These are phyloP conservation scores for Solanum rostratum DNA, from an alignment of 257 asterid species.

Conservation along the genomic window DNA sequence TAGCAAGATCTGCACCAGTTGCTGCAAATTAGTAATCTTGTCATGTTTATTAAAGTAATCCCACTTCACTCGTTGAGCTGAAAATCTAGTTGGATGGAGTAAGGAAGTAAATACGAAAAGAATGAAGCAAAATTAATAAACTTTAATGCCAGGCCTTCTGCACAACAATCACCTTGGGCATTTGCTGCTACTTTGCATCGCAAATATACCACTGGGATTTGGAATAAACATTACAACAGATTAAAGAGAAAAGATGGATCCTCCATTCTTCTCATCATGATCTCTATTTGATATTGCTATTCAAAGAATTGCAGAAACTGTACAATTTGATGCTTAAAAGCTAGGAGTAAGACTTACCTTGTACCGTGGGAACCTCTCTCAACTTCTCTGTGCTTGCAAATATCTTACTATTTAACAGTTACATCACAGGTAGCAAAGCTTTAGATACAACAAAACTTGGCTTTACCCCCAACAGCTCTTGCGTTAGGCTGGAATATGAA, in stretches of 20 bases:
- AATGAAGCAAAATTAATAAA: background rate
- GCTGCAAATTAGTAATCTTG: slow-evolving; percentile 42
- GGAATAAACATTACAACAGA: background rate
- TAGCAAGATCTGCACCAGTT: slow-evolving; percentile 53
- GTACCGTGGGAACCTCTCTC: background rate
- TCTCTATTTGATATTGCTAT: background rate
- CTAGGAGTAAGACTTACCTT: background rate
- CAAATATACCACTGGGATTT: background rate
- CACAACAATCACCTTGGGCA: background rate
- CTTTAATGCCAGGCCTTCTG: background rate
- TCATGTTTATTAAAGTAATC: background rate
- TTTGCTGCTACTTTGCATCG: background rate
- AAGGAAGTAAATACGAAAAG: background rate
- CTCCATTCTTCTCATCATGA: background rate
- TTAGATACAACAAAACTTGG: background rate
- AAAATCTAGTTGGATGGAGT: background rate
- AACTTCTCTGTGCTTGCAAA: background rate
- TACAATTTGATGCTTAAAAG: background rate
- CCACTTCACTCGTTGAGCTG: slow-evolving; percentile 22
- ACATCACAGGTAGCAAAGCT: background rate
- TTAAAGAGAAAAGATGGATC: background rate
- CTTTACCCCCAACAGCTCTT: background rate
- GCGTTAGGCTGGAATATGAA: background rate
- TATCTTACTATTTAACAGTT: background rate
- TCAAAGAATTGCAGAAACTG: background rate